Conservation (phyloP, 2,329 filamentous ascomycete species). For the Botryotinia convoluta region DNA sequence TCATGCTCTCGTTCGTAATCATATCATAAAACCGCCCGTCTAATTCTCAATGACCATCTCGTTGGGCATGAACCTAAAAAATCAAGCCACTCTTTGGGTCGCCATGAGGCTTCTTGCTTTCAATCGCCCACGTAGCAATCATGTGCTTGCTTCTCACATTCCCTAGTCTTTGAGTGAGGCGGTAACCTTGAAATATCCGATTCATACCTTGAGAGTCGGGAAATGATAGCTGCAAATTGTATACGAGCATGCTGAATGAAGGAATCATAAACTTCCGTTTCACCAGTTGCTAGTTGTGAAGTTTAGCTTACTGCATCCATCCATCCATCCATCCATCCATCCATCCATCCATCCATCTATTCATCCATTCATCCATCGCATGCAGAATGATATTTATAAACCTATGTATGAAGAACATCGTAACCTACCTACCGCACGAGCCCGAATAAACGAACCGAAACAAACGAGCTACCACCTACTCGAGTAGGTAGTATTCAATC, state of each 20-base stretch:
- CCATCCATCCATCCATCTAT: not conserved
- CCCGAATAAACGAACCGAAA: not conserved
- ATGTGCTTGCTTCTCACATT: not conserved
- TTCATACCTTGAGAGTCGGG: not conserved
- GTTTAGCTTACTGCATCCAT: not conserved
- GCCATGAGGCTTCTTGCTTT: slow-evolving; percentile 13
- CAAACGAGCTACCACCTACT: not conserved
- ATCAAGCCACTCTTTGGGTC: slow-evolving; percentile 9
- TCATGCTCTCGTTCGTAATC: not conserved
- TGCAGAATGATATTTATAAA: not conserved
- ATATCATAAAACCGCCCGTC: not conserved
- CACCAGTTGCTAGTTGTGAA: not conserved
- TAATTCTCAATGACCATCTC: not conserved
- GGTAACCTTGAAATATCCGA: not conserved
- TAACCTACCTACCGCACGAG: not conserved
- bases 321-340: not conserved
- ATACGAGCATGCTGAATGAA: not conserved
- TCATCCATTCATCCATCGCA: not conserved
- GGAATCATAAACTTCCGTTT: not conserved
- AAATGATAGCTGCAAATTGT: not conserved
- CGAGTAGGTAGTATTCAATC: not conserved
- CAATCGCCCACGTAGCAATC: slow-evolving; percentile 15
- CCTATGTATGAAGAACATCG: not conserved
- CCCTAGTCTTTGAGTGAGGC: not conserved
- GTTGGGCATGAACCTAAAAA: slow-evolving; percentile 11